These are phyloP conservation scores for Lactarius hatsudake DNA, from an alignment of 768 basidiomycete genomes.

Conservation along the genomic window DNA sequence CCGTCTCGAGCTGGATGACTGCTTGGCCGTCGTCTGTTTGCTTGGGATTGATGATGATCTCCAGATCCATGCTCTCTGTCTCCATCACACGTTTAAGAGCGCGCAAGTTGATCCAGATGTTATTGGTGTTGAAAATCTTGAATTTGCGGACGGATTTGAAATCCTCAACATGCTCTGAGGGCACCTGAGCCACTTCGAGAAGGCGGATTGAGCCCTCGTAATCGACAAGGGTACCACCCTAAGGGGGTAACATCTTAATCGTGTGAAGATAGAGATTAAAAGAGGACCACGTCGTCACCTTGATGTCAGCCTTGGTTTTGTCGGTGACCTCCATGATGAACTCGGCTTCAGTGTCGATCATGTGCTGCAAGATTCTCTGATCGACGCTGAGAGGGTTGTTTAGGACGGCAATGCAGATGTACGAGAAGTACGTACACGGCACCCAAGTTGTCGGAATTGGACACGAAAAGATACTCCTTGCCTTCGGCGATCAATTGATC, in stretches of 20 bases:
- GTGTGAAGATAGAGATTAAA: background rate
- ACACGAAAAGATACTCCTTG: conserved; percentile 77
- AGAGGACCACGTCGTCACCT: conserved; percentile 32
- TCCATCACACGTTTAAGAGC: conserved; percentile 78
- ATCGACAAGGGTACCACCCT: conserved; percentile 65
- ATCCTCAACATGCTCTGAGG: conserved; percentile 68
- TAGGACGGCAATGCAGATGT: conserved; percentile 16
- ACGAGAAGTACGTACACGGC: conserved; percentile 45
- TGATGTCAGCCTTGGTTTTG: conserved; percentile 81
- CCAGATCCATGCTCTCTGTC: conserved; percentile 63
- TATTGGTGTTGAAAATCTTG: conserved; percentile 79
- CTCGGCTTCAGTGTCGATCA: conserved; percentile 61
- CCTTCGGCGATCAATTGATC: conserved; percentile 67
- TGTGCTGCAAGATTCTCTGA: conserved; percentile 61
- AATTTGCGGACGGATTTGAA: conserved; percentile 77
- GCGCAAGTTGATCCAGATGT: conserved; percentile 53
- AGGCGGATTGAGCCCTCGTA: conserved; percentile 65
- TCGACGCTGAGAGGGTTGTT: conserved; percentile 48
- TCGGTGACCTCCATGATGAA: conserved; percentile 78
- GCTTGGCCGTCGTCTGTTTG: conserved; percentile 64
- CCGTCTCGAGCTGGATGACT: conserved; percentile 77
- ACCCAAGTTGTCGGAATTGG: conserved; percentile 75
- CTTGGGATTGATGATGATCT: conserved; percentile 79
- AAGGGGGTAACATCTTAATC: conserved; percentile 1
- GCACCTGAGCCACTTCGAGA: conserved; percentile 76